Evolutionary conservation across 148 eudicot species (phyloP).

Genomic region (Arbutus unedo): DNA sequence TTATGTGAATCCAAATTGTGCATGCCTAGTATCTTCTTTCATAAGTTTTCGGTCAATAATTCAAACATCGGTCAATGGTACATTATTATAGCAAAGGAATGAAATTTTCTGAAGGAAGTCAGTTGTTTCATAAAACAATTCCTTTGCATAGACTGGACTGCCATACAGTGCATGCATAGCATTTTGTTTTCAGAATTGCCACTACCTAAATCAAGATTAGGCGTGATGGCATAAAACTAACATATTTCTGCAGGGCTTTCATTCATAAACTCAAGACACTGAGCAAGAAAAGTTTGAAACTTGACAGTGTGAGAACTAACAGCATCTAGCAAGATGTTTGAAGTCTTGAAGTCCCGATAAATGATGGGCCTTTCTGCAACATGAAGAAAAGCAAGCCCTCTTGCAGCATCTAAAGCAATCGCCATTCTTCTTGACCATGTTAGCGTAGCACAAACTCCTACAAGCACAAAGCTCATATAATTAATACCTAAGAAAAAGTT

Average conservation of each 20-base stretch:
- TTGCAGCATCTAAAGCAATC: slow-evolving; percentile 82
- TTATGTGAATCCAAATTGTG: background rate
- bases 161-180: background rate
- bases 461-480: slow-evolving; percentile 15
- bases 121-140: too few relatives aligned
- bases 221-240: background rate
- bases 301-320: slow-evolving; percentile 34
- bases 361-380: slow-evolving; percentile 63
- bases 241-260: slow-evolving; percentile 7
- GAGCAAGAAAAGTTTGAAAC: background rate
- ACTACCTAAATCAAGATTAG: background rate
- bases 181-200: background rate
- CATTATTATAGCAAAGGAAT: too few relatives aligned
- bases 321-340: slow-evolving; percentile 76
- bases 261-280: background rate
- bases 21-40: background rate
- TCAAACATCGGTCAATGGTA: background rate
- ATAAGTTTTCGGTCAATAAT: background rate
- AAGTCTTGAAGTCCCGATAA: slow-evolving; percentile 84
- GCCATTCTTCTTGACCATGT: slow-evolving; percentile 79
- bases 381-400: slow-evolving; percentile 85
- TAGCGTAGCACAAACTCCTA: slow-evolving; percentile 66
- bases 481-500: slow-evolving; percentile 6
- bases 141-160: background rate
- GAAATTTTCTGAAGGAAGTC: background rate